Conservation (phyloP, 2,329 filamentous ascomycete species). For the Chaetomiaceae sp. region DNA sequence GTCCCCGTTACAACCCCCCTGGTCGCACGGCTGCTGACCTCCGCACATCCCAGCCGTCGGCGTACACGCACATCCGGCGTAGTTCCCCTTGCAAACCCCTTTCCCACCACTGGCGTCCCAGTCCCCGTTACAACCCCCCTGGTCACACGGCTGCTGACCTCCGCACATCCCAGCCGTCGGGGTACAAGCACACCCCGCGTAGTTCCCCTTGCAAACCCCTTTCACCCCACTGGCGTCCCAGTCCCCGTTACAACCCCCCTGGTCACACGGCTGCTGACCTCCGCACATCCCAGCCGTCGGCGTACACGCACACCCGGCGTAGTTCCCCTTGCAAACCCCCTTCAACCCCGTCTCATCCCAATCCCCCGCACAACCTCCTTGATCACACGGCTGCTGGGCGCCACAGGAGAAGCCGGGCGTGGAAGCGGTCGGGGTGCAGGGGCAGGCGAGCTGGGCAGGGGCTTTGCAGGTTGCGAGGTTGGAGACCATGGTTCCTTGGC, state of each 20-base stretch:
- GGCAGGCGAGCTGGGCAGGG: no score
- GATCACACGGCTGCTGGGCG: no score
- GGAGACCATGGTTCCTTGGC: no score
- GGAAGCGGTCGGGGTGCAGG: no score
- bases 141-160: background rate
- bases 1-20: background rate
- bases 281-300: background rate
- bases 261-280: background rate
- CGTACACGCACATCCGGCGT: background rate
- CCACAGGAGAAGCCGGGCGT: no score
- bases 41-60: background rate
- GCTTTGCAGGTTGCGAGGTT: no score
- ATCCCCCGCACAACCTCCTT: no score
- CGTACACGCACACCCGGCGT: background rate
- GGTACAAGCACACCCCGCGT: background rate
- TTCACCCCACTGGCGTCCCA: background rate
- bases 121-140: background rate
- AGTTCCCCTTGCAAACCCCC: background rate
- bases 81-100: background rate
- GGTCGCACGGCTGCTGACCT: background rate
- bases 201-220: background rate
- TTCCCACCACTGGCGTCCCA: background rate
- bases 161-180: background rate
- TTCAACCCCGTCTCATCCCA: background rate
- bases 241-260: background rate